phyloP scores from a whole-genome alignment of 257 asterid genomes.

The Petunia axillaris region DNA sequence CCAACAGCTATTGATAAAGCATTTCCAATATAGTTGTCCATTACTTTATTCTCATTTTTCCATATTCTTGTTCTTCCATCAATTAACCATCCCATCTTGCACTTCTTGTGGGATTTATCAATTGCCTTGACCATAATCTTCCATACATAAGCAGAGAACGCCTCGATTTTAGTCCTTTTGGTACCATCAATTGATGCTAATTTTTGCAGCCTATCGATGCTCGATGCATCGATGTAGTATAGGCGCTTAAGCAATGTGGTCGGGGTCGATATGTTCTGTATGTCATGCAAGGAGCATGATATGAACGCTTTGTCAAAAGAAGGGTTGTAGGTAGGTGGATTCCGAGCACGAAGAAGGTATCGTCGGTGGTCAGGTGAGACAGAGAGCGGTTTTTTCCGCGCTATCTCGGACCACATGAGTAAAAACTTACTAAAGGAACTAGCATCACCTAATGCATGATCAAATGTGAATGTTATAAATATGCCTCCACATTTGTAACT shows the following conservation, averaged over 20 bases:
- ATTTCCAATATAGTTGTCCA: constrained; percentile 55
- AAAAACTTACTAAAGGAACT: constrained; percentile 58
- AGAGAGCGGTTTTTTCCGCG: constrained; percentile 38
- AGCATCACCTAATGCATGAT: constrained; percentile 70
- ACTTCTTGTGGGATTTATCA: constrained; percentile 30
- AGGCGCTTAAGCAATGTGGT: constrained; percentile 47
- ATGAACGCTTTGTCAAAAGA: constrained; percentile 48
- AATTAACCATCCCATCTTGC: constrained; percentile 66
- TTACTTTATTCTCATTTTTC: constrained; percentile 15
- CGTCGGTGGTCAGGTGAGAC: constrained; percentile 52
- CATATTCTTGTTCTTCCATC: constrained; percentile 53
- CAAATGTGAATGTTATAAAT: constrained; percentile 55
- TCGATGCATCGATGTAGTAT: constrained; percentile 41
- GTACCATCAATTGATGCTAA: constrained; percentile 36
- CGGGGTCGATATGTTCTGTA: constrained; percentile 39
- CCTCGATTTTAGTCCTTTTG: constrained; percentile 58
- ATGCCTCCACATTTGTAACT: constrained; percentile 45
- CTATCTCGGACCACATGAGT: constrained; percentile 52
- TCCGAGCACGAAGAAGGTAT: constrained; percentile 37
- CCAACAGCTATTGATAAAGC: constrained; percentile 53
- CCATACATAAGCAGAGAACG: constrained; percentile 62
- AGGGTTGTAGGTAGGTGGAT: constrained; percentile 47
- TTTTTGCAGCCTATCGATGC: constrained; percentile 41
- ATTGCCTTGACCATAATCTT: constrained; percentile 48
- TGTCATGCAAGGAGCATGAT: constrained; percentile 60